Base-by-base conservation (phyloP, 108 stramenopile species). In the Pseudonitzschia multiseries region DNA sequence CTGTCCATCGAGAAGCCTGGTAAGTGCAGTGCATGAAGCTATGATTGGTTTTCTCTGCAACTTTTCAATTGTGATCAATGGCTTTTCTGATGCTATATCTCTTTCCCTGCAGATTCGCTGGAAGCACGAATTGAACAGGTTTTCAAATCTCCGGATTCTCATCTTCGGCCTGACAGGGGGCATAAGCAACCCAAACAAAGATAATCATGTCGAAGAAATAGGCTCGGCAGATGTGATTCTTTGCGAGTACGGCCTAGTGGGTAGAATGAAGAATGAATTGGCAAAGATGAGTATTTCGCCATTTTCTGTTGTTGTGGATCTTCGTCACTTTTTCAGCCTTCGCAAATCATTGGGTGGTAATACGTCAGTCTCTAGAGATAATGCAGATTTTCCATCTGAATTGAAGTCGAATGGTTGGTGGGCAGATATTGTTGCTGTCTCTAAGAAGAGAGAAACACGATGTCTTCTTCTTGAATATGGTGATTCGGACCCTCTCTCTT, bases 71-170 rank as follows among this genome's bases (percentile, higher is more conserved):
- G 8, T 3, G 27, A 33, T 18, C 46, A 14, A 48, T 18, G 8
- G 46, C 46, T 10, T 18, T 14, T 48, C 17, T 48, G 9, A 18
- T 18, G 13, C 18, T 48, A 10, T 14, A 2, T 48, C 6, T 36
- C 4, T 36, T 2, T 6, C 21, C 52, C 28, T 3, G 12, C 29
- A 73, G 90, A 65, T 87, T 60, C 86, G 88, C 26, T 93, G 92
- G 92, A 84, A 75, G 52, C 71, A 85, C 52, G 89, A 90, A 69
- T 70, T 93, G 5, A 70, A 56, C 22, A 71, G 74, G 51, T 91
- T 89, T 62, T 36, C 72, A 24, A 72, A 78, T 41, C 52, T 87
- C 28, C 66, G 79, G 15, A 72, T 78, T 24, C 26, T 72, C 13
- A 44, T n/a, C 28, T 72, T 78, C 67, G 79, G 79, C 9, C 66